Conservation (phyloP, 768 basidiomycete species). For the Boletus rubescentipes region DNA sequence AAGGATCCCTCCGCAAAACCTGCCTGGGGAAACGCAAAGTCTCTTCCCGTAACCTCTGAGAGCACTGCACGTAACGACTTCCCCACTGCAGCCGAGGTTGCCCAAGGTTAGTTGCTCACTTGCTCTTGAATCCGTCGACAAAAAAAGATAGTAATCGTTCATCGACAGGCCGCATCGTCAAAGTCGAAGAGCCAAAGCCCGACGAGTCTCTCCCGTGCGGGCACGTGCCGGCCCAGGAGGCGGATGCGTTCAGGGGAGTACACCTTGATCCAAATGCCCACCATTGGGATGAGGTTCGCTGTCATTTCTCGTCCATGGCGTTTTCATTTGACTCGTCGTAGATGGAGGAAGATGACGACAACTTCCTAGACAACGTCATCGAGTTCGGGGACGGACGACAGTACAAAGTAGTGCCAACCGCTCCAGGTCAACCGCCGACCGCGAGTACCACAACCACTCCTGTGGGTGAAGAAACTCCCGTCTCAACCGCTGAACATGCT, state of each 20-base stretch:
- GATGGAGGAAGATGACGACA: slow-evolving; percentile 93
- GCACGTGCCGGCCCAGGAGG: slow-evolving; percentile 73
- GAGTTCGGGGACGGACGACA: slow-evolving; percentile 96
- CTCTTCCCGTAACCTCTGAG: slow-evolving; percentile 36
- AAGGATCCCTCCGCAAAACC: slow-evolving; percentile 43
- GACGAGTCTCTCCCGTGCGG: slow-evolving; percentile 50
- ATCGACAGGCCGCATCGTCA: slow-evolving; percentile 19
- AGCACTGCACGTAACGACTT: slow-evolving; percentile 65
- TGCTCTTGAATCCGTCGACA: background rate
- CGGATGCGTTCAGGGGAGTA: slow-evolving; percentile 92
- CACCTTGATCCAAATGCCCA: slow-evolving; percentile 92
- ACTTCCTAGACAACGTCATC: slow-evolving; percentile 84
- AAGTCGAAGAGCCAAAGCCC: slow-evolving; percentile 42
- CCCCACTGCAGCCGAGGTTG: slow-evolving; percentile 95
- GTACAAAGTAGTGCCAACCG: slow-evolving; percentile 71
- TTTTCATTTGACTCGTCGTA: slow-evolving; percentile 28
- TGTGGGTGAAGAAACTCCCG: slow-evolving; percentile 14
- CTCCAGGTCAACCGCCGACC: slow-evolving; percentile 31
- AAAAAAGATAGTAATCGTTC: slow-evolving; percentile 13
- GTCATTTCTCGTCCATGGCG: slow-evolving; percentile 6
- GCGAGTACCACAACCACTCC: slow-evolving; percentile 7
- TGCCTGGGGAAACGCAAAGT: slow-evolving; percentile 70
- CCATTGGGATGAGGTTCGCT: slow-evolving; percentile 95
- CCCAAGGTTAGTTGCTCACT: slow-evolving; percentile 57
- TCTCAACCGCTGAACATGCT: slow-evolving; percentile 21